Conservation (phyloP, 192 early-diverging fungal genomes). For the Umbelopsis sp. region DNA sequence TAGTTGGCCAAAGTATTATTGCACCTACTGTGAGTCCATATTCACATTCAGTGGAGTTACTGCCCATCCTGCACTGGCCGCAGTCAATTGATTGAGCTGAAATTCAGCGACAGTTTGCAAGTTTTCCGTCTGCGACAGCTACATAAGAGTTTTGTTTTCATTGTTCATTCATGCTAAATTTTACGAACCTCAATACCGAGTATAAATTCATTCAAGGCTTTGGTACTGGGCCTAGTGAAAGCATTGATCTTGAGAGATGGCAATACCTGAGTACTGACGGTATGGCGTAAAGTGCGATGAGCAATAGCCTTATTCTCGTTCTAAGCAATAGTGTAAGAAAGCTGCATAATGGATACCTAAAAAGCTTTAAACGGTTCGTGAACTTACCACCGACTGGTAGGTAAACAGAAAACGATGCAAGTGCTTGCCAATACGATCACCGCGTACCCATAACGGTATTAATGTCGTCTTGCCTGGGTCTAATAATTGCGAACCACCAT, state of each 20-base stretch:
- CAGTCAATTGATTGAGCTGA: slow-evolving; percentile 68
- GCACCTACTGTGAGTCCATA: slow-evolving; percentile 41
- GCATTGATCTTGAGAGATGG: slow-evolving; percentile 94
- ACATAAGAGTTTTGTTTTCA: slow-evolving; percentile 5
- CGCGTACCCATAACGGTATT: slow-evolving; percentile 89
- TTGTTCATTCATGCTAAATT: slow-evolving; percentile 17
- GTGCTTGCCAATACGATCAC: slow-evolving; percentile 89
- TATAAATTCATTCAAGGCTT: slow-evolving; percentile 81
- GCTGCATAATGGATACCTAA: neutral
- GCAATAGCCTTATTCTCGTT: slow-evolving; percentile 63
- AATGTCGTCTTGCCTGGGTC: slow-evolving; percentile 68
- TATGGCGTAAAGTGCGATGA: slow-evolving; percentile 69
- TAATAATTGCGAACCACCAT: slow-evolving; percentile 43
- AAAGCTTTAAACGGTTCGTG: neutral
- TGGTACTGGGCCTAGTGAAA: slow-evolving; percentile 84
- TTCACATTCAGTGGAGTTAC: slow-evolving; percentile 57
- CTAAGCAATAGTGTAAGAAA: neutral
- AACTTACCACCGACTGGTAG: slow-evolving; percentile 74
- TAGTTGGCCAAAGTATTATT: neutral
- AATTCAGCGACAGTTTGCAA: slow-evolving; percentile 63
- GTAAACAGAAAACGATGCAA: slow-evolving; percentile 77
- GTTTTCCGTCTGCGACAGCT: slow-evolving; percentile 66
- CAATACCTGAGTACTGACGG: slow-evolving; percentile 63
- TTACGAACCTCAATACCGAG: slow-evolving; percentile 83
- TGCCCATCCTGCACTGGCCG: slow-evolving; percentile 72